Evolutionary conservation across 1,284 basidiomycete genomes (phyloP), one percentile per base, ranked within the genome.

Genomic region (Naganishia sp.): DNA sequence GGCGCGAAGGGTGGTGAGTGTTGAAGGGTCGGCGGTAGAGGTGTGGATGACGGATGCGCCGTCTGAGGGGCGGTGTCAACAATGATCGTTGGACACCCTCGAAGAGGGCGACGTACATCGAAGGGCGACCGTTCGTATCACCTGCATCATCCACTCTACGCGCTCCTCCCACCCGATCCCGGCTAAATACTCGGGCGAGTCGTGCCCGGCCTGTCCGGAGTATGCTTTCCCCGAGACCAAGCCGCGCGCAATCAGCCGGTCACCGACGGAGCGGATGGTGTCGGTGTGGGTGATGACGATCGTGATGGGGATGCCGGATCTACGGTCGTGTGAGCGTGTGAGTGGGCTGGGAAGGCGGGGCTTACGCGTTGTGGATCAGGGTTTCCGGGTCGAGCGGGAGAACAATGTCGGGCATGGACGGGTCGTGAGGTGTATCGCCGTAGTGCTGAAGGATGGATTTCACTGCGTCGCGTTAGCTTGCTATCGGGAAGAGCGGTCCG

Each of bases 101-200:
- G n/a, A n/a, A 21, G 39, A n/a, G 0, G 53, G 3, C 31, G 35
- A 83, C 91, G 75, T 72, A 94, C 93, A 96, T 79, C 92, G 90
- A 58, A 98, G 81, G 74, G 92, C 96, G 66, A 98, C 85, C 0
- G 92, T 92, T 35, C 95, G 86, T 61, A 99, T 83, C 25, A 92
- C 87, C 75, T 99, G 95, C 87, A 98, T 95, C 23, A 97, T 85
- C 61, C 90, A 90, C 77, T 99, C 95, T 55, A 94, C 94, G 71
- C 90, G 85, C 77, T 98, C 95, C 77, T 99, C 96, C 89, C 92
- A 94, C 72, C 90, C 89, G 13, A 86, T 88, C 0, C 87, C 90
- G 90, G 15, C 85, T 31, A 58, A 21, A 18, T 60, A 31, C 50
- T 32, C 60, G 41, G 32, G 46, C 6, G 41, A 46, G 21, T 61